Evolutionary conservation across 2,329 filamentous ascomycete genomes (phyloP).

Genomic region (Xylariaceae sp.): DNA sequence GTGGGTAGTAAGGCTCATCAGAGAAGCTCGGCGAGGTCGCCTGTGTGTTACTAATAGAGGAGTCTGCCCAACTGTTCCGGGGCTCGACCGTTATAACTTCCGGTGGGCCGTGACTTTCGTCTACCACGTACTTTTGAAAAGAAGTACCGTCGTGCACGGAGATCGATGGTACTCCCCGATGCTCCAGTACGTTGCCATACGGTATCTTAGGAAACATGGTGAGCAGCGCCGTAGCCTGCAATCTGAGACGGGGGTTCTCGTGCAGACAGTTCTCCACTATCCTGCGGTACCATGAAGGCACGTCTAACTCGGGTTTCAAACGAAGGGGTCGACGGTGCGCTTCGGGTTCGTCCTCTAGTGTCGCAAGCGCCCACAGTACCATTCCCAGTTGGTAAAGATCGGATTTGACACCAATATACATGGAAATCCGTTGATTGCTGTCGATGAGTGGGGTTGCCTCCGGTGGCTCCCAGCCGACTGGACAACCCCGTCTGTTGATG

Average conservation of each 20-base stretch:
- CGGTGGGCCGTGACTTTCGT: conserved; percentile 43
- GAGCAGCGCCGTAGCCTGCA: conserved; percentile 76
- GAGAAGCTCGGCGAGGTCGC: conserved; percentile 41
- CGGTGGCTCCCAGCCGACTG: conserved; percentile 96
- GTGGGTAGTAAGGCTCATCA: conserved; percentile 52
- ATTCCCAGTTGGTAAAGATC: conserved; percentile 96
- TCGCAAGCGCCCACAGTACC: conserved; percentile 92
- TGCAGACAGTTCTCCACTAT: conserved; percentile 80
- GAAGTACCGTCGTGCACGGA: conserved; percentile 50
- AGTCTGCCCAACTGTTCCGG: conserved; percentile 52
- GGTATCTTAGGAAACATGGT: conserved; percentile 64
- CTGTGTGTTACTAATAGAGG: conserved; percentile 45
- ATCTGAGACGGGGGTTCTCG: conserved; percentile 72
- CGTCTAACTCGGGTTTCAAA: conserved; percentile 61
- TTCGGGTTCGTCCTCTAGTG: conserved; percentile 89
- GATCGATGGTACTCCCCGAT: conserved; percentile 42
- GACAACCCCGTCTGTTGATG: conserved; percentile 96
- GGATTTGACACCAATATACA: conserved; percentile 98
- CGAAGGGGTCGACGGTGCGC: conserved; percentile 72
- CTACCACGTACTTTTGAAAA: conserved; percentile 47
- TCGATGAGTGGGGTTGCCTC: conserved; percentile 86
- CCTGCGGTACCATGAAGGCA: conserved; percentile 80
- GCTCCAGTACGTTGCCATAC: conserved; percentile 35
- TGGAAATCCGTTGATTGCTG: conserved; percentile 86
- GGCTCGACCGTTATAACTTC: conserved; percentile 50